phyloP scores from a whole-genome alignment of 176 grass and related monocot species.

The Metroxylon sagu region DNA sequence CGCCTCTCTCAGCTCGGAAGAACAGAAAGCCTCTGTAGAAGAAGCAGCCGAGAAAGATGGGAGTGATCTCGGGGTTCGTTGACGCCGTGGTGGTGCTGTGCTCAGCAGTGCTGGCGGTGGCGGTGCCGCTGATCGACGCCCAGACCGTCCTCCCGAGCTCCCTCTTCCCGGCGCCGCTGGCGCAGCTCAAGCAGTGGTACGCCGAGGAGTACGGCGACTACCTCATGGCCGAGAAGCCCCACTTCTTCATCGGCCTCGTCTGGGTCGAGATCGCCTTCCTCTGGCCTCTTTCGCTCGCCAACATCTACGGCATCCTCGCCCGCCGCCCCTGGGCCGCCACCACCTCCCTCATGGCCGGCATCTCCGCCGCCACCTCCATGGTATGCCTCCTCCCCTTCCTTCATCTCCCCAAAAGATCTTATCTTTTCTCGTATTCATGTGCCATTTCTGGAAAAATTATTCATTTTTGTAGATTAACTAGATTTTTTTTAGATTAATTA shows the following conservation, averaged over 20 bases:
- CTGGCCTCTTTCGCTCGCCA: slow-evolving; percentile 74
- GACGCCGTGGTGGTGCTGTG: slow-evolving; percentile 39
- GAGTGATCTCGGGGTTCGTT: slow-evolving; percentile 29
- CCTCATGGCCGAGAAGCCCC: slow-evolving; percentile 38
- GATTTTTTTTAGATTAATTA: too few relatives aligned
- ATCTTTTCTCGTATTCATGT: neutral
- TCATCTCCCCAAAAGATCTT: neutral
- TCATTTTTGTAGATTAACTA: too few relatives aligned
- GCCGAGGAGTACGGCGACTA: slow-evolving; percentile 55
- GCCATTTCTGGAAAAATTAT: too few relatives aligned
- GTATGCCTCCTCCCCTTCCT: slow-evolving; percentile 19
- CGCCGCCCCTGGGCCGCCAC: slow-evolving; percentile 57
- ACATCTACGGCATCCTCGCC: slow-evolving; percentile 54
- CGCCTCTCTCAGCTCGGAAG: too few relatives aligned
- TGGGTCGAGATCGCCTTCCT: slow-evolving; percentile 59
- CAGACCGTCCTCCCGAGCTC: slow-evolving; percentile 35
- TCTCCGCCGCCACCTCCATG: slow-evolving; percentile 60
- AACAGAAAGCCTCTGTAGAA: too few relatives aligned
- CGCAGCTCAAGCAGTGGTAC: slow-evolving; percentile 57
- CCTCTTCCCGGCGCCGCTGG: slow-evolving; percentile 41
- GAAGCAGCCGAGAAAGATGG: slow-evolving; percentile 26
- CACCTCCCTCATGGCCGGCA: slow-evolving; percentile 67
- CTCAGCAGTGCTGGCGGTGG: slow-evolving; percentile 36
- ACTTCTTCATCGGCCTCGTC: slow-evolving; percentile 48
- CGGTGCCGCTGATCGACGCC: slow-evolving; percentile 48